Percentiles rank a stretch among this genome's conserved stretches.
Evolutionary conservation across 225 moss, liverwort and hornwort species (phyloP).

Genomic region (Ulota crispa): DNA sequence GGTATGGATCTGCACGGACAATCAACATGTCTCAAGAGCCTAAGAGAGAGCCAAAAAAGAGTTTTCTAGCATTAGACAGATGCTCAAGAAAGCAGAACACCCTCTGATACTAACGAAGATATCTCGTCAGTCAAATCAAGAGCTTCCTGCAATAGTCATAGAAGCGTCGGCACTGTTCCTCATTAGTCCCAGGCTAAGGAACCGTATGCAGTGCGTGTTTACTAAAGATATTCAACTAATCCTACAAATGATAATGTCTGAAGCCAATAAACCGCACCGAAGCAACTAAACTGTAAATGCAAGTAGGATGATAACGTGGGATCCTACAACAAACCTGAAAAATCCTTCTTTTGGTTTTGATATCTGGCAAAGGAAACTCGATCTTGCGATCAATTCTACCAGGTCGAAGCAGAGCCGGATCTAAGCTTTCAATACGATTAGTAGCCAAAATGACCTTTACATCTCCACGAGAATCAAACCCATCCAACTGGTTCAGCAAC

Average conservation of each 20-base stretch:
- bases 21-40: background rate
- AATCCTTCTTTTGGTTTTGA: conserved; percentile 70
- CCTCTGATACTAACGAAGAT: background rate
- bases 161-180: background rate
- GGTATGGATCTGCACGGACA: conserved; percentile 80
- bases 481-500: conserved; percentile 81
- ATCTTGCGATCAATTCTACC: conserved; percentile 88
- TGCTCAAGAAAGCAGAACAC: conserved; percentile 14
- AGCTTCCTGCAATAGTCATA: background rate
- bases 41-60: background rate
- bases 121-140: background rate
- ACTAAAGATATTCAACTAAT: background rate
- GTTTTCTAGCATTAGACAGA: background rate
- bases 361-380: conserved; percentile 81
- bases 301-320: background rate
- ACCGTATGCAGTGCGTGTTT: background rate
- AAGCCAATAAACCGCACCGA: background rate
- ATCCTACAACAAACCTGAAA: conserved; percentile 57
- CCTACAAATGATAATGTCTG: background rate
- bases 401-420: conserved; percentile 76
- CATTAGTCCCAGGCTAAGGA: background rate
- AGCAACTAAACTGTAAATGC: background rate
- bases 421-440: conserved; percentile 80
- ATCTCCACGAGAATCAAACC: conserved; percentile 79
- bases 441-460: conserved; percentile 86